phyloP scores from a whole-genome alignment of 2,329 filamentous ascomycete genomes.

The Pseudogymnoascus sp. region DNA sequence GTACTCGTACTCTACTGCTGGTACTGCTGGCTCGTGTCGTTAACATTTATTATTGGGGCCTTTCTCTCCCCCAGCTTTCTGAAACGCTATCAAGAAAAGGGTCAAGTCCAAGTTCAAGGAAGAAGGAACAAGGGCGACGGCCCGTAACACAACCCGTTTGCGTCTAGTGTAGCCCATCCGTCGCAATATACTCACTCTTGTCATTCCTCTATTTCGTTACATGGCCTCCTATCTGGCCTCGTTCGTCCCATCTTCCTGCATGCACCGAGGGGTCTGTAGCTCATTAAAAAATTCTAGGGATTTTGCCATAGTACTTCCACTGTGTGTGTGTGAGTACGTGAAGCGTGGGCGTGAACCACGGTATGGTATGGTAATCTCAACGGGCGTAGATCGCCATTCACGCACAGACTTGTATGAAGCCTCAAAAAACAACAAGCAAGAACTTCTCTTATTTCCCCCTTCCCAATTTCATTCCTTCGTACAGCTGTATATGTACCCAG shows the following conservation, averaged over 20 bases:
- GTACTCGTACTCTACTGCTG: too few species aligned
- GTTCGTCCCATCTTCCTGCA: not conserved
- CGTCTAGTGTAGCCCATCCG: slow-evolving; percentile 5
- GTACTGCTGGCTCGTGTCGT: not conserved
- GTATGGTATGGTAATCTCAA: slow-evolving; percentile 8
- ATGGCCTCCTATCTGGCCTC: not conserved
- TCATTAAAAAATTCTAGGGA: not conserved
- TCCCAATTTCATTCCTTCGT: not conserved
- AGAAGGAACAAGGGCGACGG: not conserved
- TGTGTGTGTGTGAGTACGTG: too few species aligned
- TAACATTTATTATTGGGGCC: not conserved
- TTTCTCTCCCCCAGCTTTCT: not conserved
- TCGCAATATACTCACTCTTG: not conserved
- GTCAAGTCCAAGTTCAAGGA: not conserved
- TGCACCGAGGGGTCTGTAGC: not conserved
- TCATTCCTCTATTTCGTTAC: not conserved
- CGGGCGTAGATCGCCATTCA: slow-evolving; percentile 4
- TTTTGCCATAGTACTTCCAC: too few species aligned
- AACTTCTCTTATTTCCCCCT: not conserved
- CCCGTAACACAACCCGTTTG: slow-evolving; percentile 8
- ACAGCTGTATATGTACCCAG: not conserved
- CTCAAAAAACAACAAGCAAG: not conserved
- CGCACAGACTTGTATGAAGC: not conserved
- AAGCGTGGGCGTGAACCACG: not conserved
- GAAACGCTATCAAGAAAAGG: not conserved